Conservation (phyloP, 2,329 filamentous ascomycete species). For the Aspergillus proliferans region DNA sequence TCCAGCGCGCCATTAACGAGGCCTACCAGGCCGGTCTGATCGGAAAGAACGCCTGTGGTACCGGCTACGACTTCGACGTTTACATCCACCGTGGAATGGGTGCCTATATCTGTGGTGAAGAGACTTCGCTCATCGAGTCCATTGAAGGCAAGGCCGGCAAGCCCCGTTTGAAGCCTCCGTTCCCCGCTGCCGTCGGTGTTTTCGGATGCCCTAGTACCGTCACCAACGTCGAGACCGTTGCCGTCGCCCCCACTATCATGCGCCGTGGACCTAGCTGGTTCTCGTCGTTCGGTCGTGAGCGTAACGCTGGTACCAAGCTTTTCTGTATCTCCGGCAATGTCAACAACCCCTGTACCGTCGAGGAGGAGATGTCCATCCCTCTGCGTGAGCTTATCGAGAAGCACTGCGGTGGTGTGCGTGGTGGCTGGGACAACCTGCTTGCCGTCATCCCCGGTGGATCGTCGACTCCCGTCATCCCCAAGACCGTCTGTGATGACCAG, state of each 20-base stretch:
- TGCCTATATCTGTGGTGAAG: constrained; percentile 96
- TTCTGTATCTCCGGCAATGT: constrained; percentile 98
- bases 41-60: constrained; percentile 95
- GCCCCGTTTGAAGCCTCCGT: constrained; percentile 95
- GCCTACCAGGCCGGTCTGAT: constrained; percentile 92
- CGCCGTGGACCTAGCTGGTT: constrained; percentile 92
- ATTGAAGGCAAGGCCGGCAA: constrained; percentile 98
- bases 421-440: constrained; percentile 95
- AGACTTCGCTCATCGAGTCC: constrained; percentile 96
- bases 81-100: constrained; percentile 95
- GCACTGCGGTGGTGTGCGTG: constrained; percentile 93
- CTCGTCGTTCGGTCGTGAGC: constrained; percentile 84
- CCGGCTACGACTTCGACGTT: constrained; percentile 96
- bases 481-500: constrained; percentile 83
- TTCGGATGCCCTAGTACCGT: constrained; percentile 98
- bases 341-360: constrained; percentile 96
- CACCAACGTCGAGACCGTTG: constrained; percentile 95
- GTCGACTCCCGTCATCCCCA: constrained; percentile 91
- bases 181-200: constrained; percentile 92
- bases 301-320: constrained; percentile 95
- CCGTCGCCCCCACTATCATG: constrained; percentile 92
- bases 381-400: constrained; percentile 94
- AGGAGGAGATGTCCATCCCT: constrained; percentile 99
- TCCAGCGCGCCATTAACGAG: constrained; percentile 95
- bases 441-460: constrained; percentile 95